Base-by-base conservation (phyloP, 805 yeast species). In the Blastobotrys mokoenaii region DNA sequence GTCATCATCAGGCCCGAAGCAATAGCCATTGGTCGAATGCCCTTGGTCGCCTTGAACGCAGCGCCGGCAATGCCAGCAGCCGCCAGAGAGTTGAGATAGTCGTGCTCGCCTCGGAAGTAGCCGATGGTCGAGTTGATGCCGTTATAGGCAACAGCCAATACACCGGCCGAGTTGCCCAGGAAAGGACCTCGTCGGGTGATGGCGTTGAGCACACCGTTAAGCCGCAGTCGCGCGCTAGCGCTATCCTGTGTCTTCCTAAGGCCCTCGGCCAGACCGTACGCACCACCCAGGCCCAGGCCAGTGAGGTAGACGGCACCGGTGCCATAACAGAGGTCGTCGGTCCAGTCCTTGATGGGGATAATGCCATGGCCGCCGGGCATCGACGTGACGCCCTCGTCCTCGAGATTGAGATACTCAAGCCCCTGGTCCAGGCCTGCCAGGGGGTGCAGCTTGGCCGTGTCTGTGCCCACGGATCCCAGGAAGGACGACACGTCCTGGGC, bases 241-340 rank as follows among this genome's bases (percentile, higher is more conserved):
- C 77, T 73, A 38, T 80, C 75, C 36, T 94, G 93, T 45, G 93
- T 72, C 62, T 79, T 79, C 50, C 74, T 74, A 46, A 93, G 59
- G 51, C 98, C 97, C 66, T 90, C 96, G 49, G 79, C 76, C 50
- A 89, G 69, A 49, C 98, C 98, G 58, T 79, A 82, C 11, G 80
- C 67, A 49, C 98, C 98, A 67, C 98, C 98, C 38, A 79, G 49
- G 31, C 95, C 95, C 53, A 93, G 73, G 37, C 95, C 71, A 29
- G 84, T 56, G 54, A 93, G 73, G 63, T 93, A 93, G 43, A 88
- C 87, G 5, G 96, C 80, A 66, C 98, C 98, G 9, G 97, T 84
- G 56, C 98, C 98, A 66, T 93, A 93, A 75, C 97, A 88, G 53
- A 93, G 74, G 69, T 93, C 97, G 65, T 93, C 98, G 12, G 88